These are phyloP conservation scores for Trametes punicea DNA, from an alignment of 768 basidiomycete species.

Conservation along the genomic window DNA sequence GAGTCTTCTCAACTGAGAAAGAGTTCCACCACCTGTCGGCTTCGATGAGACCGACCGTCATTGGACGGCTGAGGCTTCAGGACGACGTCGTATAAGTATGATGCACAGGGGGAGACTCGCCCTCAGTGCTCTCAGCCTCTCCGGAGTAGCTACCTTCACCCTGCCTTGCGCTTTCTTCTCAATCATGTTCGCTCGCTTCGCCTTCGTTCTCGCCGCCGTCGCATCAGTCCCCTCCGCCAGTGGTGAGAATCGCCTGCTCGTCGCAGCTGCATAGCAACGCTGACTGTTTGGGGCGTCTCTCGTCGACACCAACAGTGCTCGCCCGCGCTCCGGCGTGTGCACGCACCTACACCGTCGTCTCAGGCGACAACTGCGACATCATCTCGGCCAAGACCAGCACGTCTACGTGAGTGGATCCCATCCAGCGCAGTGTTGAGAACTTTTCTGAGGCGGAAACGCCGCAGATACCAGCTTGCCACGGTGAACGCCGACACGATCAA, in stretches of 20 bases:
- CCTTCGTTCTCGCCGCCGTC: neutral
- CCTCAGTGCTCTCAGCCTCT: too few relatives aligned
- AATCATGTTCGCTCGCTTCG: conserved; percentile 1
- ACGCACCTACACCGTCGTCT: conserved; percentile 48
- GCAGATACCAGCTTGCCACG: conserved; percentile 55
- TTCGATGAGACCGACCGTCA: too few relatives aligned
- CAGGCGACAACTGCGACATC: conserved; percentile 53
- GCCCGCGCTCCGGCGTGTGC: conserved; percentile 37
- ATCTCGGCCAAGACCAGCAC: conserved; percentile 45
- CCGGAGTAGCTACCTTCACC: too few relatives aligned
- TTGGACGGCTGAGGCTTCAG: too few relatives aligned
- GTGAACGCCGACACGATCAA: conserved; percentile 50
- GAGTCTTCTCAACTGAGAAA: too few relatives aligned
- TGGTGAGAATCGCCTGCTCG: neutral
- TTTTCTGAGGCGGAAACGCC: conserved; percentile 7
- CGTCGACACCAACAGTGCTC: conserved; percentile 44
- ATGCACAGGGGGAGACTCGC: too few relatives aligned
- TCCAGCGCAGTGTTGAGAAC: neutral
- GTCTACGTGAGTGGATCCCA: conserved; percentile 40
- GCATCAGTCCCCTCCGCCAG: neutral
- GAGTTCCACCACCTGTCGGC: too few relatives aligned
- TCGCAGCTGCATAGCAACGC: too few relatives aligned
- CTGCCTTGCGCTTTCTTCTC: too few relatives aligned
- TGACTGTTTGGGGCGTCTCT: conserved; percentile 29
- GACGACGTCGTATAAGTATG: too few relatives aligned